Conservation (phyloP, 208 protist genomes). For the Leishmania tropica region DNA sequence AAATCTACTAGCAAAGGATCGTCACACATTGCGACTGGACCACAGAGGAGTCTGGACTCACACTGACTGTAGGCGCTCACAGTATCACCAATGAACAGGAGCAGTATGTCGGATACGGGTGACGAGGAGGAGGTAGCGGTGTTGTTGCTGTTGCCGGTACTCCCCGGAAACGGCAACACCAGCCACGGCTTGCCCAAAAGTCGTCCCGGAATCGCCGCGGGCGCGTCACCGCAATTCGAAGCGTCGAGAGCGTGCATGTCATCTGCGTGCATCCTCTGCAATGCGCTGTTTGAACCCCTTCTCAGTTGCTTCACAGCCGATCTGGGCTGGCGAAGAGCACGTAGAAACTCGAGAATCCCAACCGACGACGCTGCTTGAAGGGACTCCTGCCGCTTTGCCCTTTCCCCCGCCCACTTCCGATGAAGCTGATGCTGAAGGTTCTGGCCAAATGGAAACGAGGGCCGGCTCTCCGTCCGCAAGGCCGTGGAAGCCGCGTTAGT, state of each 20-base stretch:
- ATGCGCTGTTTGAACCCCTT: too few species aligned
- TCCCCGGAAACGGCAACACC: conserved; percentile 5
- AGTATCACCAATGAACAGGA: conserved; percentile 33
- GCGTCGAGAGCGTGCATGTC: not conserved
- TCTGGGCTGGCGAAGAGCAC: not conserved
- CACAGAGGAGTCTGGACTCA: conserved; percentile 30
- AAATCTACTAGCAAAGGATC: conserved; percentile 31
- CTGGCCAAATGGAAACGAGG: not conserved
- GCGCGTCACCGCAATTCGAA: not conserved
- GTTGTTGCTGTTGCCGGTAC: too few species aligned
- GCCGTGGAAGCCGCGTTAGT: not conserved
- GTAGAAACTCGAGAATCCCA: conserved; percentile 23
- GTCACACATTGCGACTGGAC: conserved; percentile 34
- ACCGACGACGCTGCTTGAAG: conserved; percentile 10
- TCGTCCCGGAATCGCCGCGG: not conserved
- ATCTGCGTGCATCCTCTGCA: not conserved
- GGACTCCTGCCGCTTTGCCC: conserved; percentile 3
- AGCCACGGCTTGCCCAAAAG: conserved; percentile 29
- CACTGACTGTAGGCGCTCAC: conserved; percentile 23
- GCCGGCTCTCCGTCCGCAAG: not conserved
- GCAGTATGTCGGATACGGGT: not conserved
- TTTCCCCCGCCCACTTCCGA: conserved; percentile 15
- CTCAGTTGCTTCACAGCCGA: not conserved
- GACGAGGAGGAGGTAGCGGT: not conserved
- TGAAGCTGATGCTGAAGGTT: conserved; percentile 7